These are phyloP conservation scores for Aureoboletus auriporus DNA, from an alignment of 768 basidiomycete genomes.

Conservation along the genomic window DNA sequence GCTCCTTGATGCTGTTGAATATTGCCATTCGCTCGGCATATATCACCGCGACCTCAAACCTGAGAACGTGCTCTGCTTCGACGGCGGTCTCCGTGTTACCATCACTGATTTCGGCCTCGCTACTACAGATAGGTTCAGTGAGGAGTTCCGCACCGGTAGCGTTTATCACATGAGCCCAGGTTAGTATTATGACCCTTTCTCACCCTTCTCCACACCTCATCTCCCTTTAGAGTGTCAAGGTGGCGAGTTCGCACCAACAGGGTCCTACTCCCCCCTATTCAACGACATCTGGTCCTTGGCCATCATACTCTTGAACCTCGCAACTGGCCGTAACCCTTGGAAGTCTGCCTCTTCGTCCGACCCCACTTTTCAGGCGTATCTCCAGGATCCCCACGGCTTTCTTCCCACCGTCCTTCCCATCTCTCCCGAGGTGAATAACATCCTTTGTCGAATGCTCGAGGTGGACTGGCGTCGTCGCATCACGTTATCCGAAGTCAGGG, in stretches of 20 bases:
- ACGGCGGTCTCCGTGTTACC: slow-evolving; percentile 69
- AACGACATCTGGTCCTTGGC: slow-evolving; percentile 98
- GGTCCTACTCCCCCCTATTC: slow-evolving; percentile 76
- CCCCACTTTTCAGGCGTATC: slow-evolving; percentile 86
- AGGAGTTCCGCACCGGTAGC: slow-evolving; percentile 93
- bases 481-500: slow-evolving; percentile 46
- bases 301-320: slow-evolving; percentile 92
- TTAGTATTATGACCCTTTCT: slow-evolving; percentile 28
- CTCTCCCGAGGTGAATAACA: slow-evolving; percentile 65
- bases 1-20: slow-evolving; percentile 88
- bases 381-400: slow-evolving; percentile 71
- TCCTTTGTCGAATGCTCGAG: slow-evolving; percentile 71
- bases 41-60: slow-evolving; percentile 98
- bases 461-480: slow-evolving; percentile 58
- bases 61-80: slow-evolving; percentile 89
- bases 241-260: slow-evolving; percentile 56
- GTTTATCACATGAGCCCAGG: slow-evolving; percentile 99
- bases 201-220: slow-evolving; percentile 9
- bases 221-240: slow-evolving; percentile 75
- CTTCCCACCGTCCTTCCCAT: slow-evolving; percentile 84
- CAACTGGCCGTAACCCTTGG: slow-evolving; percentile 96
- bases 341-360: slow-evolving; percentile 80
- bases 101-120: slow-evolving; percentile 96
- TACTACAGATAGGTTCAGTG: slow-evolving; percentile 79
- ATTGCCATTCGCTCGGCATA: slow-evolving; percentile 88